Percentiles rank a stretch among this genome's conserved stretches.
Evolutionary conservation across 2,329 filamentous ascomycete species (phyloP).

Genomic region (Orbilia oligospora): DNA sequence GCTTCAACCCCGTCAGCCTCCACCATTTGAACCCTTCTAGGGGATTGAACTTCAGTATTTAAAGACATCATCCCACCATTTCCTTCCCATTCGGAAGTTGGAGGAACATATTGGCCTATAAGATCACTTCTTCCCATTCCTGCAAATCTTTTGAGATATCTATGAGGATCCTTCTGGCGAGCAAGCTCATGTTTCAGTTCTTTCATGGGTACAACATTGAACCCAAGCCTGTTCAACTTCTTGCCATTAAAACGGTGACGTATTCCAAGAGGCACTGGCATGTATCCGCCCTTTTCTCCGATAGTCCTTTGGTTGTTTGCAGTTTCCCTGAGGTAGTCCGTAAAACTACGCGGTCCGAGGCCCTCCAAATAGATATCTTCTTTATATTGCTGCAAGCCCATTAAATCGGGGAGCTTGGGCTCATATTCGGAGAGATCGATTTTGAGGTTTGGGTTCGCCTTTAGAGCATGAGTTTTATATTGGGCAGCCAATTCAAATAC

Average conservation of each 20-base stretch:
- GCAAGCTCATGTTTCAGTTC: constrained; percentile 2
- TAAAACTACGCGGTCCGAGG: neutral
- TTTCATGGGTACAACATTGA: neutral
- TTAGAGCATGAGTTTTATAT: neutral
- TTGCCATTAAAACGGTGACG: neutral
- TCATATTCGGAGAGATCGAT: neutral
- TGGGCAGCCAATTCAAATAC: neutral
- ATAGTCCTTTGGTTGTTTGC: neutral
- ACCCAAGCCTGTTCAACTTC: constrained; percentile 1
- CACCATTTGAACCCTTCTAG: neutral
- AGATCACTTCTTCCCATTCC: constrained; percentile 22
- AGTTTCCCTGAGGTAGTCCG: neutral
- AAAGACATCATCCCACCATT: constrained; percentile 22
- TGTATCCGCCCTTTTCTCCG: constrained; percentile 5
- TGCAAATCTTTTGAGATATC: constrained; percentile 9
- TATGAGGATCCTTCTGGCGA: constrained; percentile 1
- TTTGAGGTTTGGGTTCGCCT: neutral
- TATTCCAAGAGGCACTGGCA: constrained; percentile 30
- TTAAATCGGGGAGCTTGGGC: neutral
- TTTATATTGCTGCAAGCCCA: neutral
- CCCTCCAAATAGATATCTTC: constrained; percentile 10
- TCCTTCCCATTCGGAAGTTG: constrained; percentile 18
- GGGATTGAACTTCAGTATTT: constrained; percentile 28
- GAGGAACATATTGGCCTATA: constrained; percentile 9
- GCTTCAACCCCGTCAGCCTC: neutral